Conservation (phyloP, 768 basidiomycete species). For the Tephrocybe sp. region DNA sequence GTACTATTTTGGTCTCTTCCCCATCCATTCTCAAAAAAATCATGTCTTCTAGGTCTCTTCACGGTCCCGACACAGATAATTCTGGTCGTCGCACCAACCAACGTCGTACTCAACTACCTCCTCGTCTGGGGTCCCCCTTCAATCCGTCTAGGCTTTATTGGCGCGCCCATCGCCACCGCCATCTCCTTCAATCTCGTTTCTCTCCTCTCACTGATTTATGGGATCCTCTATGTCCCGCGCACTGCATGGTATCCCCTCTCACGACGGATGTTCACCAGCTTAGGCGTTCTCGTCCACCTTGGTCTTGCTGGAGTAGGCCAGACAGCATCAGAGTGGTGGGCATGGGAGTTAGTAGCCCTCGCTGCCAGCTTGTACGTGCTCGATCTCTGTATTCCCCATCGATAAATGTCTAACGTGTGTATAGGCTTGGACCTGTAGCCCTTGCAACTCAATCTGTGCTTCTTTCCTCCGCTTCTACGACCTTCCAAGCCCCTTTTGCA, state of each 20-base stretch:
- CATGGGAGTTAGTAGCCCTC: slow-evolving; percentile 82
- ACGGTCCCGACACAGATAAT: slow-evolving; percentile 82
- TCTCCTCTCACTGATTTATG: slow-evolving; percentile 58
- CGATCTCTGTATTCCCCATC: background rate
- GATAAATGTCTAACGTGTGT: background rate
- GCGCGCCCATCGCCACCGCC: slow-evolving; percentile 88
- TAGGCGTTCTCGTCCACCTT: slow-evolving; percentile 68
- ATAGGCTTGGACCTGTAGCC: slow-evolving; percentile 70
- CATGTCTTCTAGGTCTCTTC: slow-evolving; percentile 57
- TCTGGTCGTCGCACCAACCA: slow-evolving; percentile 80
- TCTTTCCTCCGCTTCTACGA: slow-evolving; percentile 67
- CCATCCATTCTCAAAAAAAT: background rate
- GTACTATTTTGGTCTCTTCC: slow-evolving; percentile 35
- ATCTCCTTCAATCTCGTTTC: slow-evolving; percentile 88
- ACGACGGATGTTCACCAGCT: slow-evolving; percentile 58
- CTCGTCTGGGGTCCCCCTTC: slow-evolving; percentile 88
- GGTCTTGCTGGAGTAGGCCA: slow-evolving; percentile 87
- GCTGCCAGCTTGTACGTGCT: slow-evolving; percentile 44
- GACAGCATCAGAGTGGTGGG: slow-evolving; percentile 94
- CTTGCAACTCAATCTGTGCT: slow-evolving; percentile 91
- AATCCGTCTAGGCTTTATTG: slow-evolving; percentile 83
- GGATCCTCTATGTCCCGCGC: slow-evolving; percentile 53
- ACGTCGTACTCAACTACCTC: slow-evolving; percentile 77
- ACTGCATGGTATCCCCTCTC: slow-evolving; percentile 85
- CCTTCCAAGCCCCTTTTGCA: slow-evolving; percentile 83